Conservation (phyloP, 1,284 basidiomycete genomes). For the Ganoderma boninense region DNA sequence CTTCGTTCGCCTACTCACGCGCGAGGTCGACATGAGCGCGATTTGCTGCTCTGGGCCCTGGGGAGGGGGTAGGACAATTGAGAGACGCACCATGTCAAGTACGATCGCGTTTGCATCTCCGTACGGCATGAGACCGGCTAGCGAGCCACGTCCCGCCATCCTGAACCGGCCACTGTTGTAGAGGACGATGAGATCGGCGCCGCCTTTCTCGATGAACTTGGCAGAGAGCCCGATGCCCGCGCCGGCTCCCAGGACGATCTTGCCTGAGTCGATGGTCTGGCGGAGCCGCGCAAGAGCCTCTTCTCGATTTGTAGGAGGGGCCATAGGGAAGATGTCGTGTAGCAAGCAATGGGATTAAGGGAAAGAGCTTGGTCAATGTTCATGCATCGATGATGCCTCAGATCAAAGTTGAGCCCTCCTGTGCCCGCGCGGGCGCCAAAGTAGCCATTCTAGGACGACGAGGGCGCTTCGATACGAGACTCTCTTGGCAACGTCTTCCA, state of each 20-base stretch:
- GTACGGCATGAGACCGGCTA: constrained; percentile 38
- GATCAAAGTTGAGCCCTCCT: background rate
- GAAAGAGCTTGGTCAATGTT: background rate
- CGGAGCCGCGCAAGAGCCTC: constrained; percentile 32
- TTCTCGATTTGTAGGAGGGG: constrained; percentile 31
- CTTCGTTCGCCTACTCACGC: constrained; percentile 35
- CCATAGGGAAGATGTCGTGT: constrained; percentile 15
- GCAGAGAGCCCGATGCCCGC: constrained; percentile 38
- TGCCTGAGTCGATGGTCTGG: constrained; percentile 29
- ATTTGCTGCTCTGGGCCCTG: background rate
- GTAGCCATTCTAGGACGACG: background rate
- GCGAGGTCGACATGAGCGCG: background rate
- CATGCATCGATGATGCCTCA: background rate
- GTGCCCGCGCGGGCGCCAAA: background rate
- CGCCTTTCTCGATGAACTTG: constrained; percentile 37
- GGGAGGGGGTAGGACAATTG: background rate
- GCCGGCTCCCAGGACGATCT: constrained; percentile 34
- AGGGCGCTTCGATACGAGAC: background rate
- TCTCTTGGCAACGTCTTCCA: background rate
- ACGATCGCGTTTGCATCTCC: constrained; percentile 38
- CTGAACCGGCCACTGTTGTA: constrained; percentile 39
- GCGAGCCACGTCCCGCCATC: constrained; percentile 36
- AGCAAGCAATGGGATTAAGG: background rate
- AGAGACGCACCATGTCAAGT: constrained; percentile 31
- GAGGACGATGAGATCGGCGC: constrained; percentile 37